Evolutionary conservation across 176 grass and related monocot species (phyloP), one percentile per base, ranked within the genome.

Genomic region (Raddia guianensis): DNA sequence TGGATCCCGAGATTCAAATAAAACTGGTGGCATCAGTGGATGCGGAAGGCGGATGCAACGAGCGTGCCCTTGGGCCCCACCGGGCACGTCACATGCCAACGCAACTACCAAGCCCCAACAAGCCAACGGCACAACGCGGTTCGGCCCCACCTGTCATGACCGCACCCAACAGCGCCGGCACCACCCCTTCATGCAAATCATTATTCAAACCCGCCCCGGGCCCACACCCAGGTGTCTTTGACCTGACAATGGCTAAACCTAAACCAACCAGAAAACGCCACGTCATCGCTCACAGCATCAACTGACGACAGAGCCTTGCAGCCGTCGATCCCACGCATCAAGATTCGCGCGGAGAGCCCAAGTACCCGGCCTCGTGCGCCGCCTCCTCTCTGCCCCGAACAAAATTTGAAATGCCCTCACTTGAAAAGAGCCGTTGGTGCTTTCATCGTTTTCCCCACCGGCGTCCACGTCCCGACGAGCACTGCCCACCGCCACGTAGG

Each of bases 391-490:
- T 37, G 40, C 49, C 16, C 65, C 69, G 69, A 3, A 3, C 5
- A n/a, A 42, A 86, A 59, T 81, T 81, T 81, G 77, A 81, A 86
- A 75, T 75, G 15, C 40, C 69, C 1, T 50, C 42, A 68, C 52
- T 86, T 44, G 27, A 45, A 86, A 86, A 81, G 70, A 86, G 84
- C 84, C 84, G 77, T 86, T 86, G 77, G 49, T 33, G 20, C 21
- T 63, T 52, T 70, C 64, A 77, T 77, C 65, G 82, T 61, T 84
- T 84, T 62, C 64, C 65, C 64, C 73, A 77, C 43, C 63, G 5
- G 5, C 12, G 52, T 59, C 42, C 79, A 47, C 66, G 66, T 42
- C 8, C 18, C 2, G 16, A 8, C 33, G n/a, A 48, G 35, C 40
- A 18, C 8, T 53, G 0, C 5, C 49, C 59, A 57, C 76, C 21